Base-by-base conservation (phyloP, 2,329 filamentous ascomycete genomes). In the Colletotrichum sp. region DNA sequence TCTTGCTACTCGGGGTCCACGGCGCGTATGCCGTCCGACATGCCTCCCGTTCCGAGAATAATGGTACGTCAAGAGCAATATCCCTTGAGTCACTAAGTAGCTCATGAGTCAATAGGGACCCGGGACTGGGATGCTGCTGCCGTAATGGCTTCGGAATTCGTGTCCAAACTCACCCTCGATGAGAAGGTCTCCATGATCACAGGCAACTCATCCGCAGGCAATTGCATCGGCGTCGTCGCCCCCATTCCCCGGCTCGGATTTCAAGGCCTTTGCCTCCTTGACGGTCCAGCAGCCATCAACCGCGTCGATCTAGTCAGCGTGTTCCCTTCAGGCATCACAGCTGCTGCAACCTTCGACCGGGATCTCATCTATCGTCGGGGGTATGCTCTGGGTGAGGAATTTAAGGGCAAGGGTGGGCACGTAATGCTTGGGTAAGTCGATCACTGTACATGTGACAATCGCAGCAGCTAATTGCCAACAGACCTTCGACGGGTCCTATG, bases 281-380 rank as follows among this genome's bases (percentile, higher is more conserved):
- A 67, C 16, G 64, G 64, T 1, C 64, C 64, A 0, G 26, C 26
- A 3, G 26, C 64, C 0, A 21, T 28, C 52, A n/a, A 44, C 16
- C 32, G 10, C 4, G 67, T 34, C 5, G 67, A 69, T 28, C 21
- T 59, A 2, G 67, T 60, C 52, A 69, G 52, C 65, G 93, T 91
- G 1, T 96, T 95, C 82, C 90, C 94, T 1, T 91, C 93, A 2
- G 94, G 93, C 59, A 87, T 95, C 75, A 95, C 93, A 68, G 89
- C 93, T 12, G 94, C 93, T 8, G 93, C 94, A 0, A 94, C 94
- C 3, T 96, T 93, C 90, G 92, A 94, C 80, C 90, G 91, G 64
- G 85, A 89, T 24, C 87, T 96, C 49, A 92, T 94, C 71, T 93
- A 93, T 79, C 87, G 88, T 39, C 90, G 94, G 44, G 94, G 93